Percentiles rank a stretch among this genome's conserved stretches.
Conservation (phyloP, 2,329 filamentous ascomycete species). For the Fusarium praegraminearum region DNA sequence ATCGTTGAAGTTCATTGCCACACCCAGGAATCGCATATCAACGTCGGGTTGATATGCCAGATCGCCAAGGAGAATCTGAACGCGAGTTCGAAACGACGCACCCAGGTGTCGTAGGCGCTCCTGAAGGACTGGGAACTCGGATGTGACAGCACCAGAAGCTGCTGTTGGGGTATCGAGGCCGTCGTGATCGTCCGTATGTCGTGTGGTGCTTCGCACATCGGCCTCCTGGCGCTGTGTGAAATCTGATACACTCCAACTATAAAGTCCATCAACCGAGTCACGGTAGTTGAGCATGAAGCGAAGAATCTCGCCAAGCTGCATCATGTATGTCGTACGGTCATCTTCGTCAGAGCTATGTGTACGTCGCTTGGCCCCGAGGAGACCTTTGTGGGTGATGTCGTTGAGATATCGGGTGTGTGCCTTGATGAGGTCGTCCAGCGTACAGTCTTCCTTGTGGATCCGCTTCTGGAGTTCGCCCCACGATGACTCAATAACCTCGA, state of each 20-base stretch:
- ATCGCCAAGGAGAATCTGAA: conserved; percentile 88
- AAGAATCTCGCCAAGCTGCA: conserved; percentile 90
- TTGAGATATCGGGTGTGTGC: conserved; percentile 93
- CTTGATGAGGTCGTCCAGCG: conserved; percentile 92
- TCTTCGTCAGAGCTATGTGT: conserved; percentile 66
- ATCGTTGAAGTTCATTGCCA: conserved; percentile 99
- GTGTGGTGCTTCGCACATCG: conserved; percentile 77
- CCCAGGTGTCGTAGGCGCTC: conserved; percentile 79
- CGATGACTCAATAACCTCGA: conserved; percentile 96
- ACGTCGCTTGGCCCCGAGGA: conserved; percentile 77
- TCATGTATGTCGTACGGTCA: conserved; percentile 82
- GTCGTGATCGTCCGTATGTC: conserved; percentile 46
- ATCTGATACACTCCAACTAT: conserved; percentile 94
- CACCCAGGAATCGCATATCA: conserved; percentile 94
- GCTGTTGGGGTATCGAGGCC: conserved; percentile 34
- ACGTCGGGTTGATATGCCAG: conserved; percentile 92
- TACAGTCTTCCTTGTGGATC: conserved; percentile 86
- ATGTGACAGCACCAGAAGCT: conserved; percentile 67
- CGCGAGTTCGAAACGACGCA: conserved; percentile 78
- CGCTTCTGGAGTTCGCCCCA: conserved; percentile 91
- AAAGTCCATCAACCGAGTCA: conserved; percentile 92
- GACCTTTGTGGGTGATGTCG: conserved; percentile 94
- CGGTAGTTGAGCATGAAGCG: conserved; percentile 95
- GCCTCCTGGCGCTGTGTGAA: conserved; percentile 92
- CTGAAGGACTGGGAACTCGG: conserved; percentile 78